These are phyloP conservation scores for Blastobotrys robertii DNA, from an alignment of 805 yeast genomes.

Conservation along the genomic window DNA sequence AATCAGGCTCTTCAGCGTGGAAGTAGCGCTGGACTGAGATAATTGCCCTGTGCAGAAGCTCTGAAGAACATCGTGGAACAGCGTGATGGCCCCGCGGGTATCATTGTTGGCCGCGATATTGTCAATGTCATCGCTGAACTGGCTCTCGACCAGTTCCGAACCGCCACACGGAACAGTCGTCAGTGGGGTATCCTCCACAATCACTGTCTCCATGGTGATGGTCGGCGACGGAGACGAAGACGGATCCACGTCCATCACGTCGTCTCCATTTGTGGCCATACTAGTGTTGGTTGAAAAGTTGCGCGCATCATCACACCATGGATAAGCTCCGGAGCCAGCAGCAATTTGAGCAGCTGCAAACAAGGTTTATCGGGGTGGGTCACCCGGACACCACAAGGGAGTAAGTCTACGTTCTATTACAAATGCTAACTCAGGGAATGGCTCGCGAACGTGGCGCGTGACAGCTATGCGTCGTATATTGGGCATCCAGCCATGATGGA, in stretches of 20 bases:
- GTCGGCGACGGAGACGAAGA: too few relatives aligned
- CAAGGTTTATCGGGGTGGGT: slow-evolving; percentile 69
- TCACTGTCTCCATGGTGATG: too few relatives aligned
- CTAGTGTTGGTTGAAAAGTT: too few relatives aligned
- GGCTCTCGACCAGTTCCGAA: too few relatives aligned
- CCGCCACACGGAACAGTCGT: too few relatives aligned
- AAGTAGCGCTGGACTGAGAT: slow-evolving; percentile 4
- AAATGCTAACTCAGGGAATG: slow-evolving; percentile 40
- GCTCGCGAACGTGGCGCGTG: slow-evolving; percentile 54
- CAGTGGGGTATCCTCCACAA: too few relatives aligned
- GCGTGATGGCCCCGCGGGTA: neutral
- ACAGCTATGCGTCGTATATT: slow-evolving; percentile 52
- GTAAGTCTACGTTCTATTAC: slow-evolving; percentile 14
- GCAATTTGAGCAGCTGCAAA: slow-evolving; percentile 43
- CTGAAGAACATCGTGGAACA: slow-evolving; percentile 2
- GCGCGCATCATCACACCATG: slow-evolving; percentile 18
- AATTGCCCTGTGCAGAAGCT: slow-evolving; percentile 2
- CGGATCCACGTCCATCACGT: slow-evolving; percentile 1
- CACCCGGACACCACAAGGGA: slow-evolving; percentile 56
- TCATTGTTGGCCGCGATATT: too few relatives aligned
- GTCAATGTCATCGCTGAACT: neutral
- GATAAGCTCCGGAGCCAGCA: slow-evolving; percentile 56
- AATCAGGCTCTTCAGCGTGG: neutral
- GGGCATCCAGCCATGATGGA: slow-evolving; percentile 48
- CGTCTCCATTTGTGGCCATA: too few relatives aligned